These are phyloP conservation scores for Chalciporus piperatus DNA, from an alignment of 768 basidiomycete species.

Conservation along the genomic window DNA sequence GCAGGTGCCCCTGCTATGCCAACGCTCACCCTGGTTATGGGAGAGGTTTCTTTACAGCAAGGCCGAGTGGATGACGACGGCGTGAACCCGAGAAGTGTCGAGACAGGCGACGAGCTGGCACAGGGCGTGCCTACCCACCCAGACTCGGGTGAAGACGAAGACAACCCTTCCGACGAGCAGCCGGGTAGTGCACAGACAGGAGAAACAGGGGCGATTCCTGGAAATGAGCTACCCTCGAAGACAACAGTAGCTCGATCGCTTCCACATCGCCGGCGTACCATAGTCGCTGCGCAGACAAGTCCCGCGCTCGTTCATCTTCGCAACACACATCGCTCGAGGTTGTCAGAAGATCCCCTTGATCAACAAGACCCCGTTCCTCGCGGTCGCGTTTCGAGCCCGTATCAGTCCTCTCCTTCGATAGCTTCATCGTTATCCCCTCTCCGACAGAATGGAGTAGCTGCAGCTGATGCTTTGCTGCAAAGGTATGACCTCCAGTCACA, in stretches of 20 bases:
- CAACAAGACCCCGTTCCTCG: slow-evolving; percentile 52
- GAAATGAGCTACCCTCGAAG: slow-evolving; percentile 15
- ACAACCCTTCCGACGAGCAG: slow-evolving; percentile 45
- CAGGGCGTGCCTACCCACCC: slow-evolving; percentile 19
- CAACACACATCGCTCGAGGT: slow-evolving; percentile 47
- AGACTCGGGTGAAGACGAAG: slow-evolving; percentile 37
- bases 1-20: slow-evolving; percentile 81
- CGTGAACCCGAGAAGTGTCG: slow-evolving; percentile 46
- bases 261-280: slow-evolving; percentile 43
- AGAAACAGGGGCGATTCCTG: slow-evolving; percentile 10
- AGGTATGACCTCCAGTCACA: slow-evolving; percentile 69
- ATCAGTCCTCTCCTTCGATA: slow-evolving; percentile 72
- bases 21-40: slow-evolving; percentile 64
- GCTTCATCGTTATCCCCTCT: slow-evolving; percentile 44
- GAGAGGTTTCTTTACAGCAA: slow-evolving; percentile 86
- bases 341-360: slow-evolving; percentile 73
- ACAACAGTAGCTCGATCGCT: slow-evolving; percentile 10
- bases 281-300: slow-evolving; percentile 67
- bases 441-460: slow-evolving; percentile 42
- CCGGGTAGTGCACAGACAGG: slow-evolving; percentile 23
- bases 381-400: slow-evolving; percentile 42
- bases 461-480: slow-evolving; percentile 57
- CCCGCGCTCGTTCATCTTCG: slow-evolving; percentile 67
- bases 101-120: slow-evolving; percentile 42
- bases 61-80: slow-evolving; percentile 72